Conservation (phyloP, 306 rosid genomes). For the Acmispon strigosus region DNA sequence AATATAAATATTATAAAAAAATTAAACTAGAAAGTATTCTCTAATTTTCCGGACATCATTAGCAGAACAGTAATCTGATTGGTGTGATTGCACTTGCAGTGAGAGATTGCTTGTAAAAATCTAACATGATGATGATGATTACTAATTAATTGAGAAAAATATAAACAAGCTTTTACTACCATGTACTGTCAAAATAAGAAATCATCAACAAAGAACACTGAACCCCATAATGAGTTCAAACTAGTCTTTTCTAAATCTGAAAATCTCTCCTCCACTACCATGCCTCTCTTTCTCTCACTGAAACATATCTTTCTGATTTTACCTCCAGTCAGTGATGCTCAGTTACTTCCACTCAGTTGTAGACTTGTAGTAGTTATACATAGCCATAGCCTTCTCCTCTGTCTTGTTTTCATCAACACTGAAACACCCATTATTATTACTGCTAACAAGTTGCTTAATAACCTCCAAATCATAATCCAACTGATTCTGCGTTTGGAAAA, state of each 20-base stretch:
- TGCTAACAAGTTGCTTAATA: constrained; percentile 43
- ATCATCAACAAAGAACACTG: constrained; percentile 31
- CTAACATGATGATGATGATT: constrained; percentile 26
- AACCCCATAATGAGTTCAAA: constrained; percentile 17
- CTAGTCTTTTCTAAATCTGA: constrained; percentile 24
- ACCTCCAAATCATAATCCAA: constrained; percentile 45
- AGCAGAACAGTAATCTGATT: too few species aligned
- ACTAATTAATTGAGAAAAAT: constrained; percentile 23
- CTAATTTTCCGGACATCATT: too few species aligned
- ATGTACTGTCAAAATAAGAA: constrained; percentile 49
- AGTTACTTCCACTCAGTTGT: constrained; percentile 14
- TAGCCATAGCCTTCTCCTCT: constrained; percentile 19
- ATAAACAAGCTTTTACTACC: constrained; percentile 34
- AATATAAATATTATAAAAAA: too few species aligned
- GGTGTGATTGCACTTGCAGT: neutral
- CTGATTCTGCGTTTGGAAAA: constrained; percentile 24
- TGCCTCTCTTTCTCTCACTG: constrained; percentile 35
- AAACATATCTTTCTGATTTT: constrained; percentile 69
- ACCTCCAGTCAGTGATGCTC: constrained; percentile 38
- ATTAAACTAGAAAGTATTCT: too few species aligned
- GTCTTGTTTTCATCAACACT: constrained; percentile 52
- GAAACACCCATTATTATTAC: constrained; percentile 20
- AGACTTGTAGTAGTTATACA: constrained; percentile 31
- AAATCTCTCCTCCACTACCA: constrained; percentile 28
- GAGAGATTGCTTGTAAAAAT: constrained; percentile 30